phyloP scores from a whole-genome alignment of 805 yeast species.

The Lipomyces chichibuensis region DNA sequence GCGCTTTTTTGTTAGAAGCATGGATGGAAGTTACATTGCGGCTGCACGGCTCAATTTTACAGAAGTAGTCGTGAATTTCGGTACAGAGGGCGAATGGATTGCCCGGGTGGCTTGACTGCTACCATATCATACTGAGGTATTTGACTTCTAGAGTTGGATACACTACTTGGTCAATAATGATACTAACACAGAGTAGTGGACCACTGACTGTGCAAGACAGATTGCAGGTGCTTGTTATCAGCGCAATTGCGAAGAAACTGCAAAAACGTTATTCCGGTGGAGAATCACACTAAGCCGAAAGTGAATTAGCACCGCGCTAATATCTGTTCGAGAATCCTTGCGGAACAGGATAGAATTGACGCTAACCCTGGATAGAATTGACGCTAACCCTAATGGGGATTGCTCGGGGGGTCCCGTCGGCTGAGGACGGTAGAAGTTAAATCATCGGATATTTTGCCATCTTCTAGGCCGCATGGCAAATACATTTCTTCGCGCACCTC shows the following conservation, averaged over 20 bases:
- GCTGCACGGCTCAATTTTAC: no score
- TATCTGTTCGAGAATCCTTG: not conserved
- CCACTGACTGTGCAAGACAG: not conserved
- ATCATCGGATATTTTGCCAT: no score
- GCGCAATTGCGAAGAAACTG: not conserved
- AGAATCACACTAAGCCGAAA: not conserved
- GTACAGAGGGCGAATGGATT: no score
- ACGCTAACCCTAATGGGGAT: not conserved
- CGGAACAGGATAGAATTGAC: not conserved
- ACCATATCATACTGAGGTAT: no score
- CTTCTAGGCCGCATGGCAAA: no score
- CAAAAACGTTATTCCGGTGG: not conserved
- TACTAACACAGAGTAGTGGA: not conserved
- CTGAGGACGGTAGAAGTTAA: no score
- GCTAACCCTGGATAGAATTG: no score
- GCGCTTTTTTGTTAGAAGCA: no score
- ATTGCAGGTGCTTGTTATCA: not conserved
- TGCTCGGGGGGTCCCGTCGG: no score
- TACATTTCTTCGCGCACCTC: not conserved
- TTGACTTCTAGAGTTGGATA: not conserved
- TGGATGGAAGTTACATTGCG: no score
- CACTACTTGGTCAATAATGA: not conserved
- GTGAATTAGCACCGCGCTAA: not conserved
- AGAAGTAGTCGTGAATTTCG: no score
- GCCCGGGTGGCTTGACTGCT: no score